Evolutionary conservation across 345 rosid species (phyloP).

Genomic region (Eutrema japonicum): DNA sequence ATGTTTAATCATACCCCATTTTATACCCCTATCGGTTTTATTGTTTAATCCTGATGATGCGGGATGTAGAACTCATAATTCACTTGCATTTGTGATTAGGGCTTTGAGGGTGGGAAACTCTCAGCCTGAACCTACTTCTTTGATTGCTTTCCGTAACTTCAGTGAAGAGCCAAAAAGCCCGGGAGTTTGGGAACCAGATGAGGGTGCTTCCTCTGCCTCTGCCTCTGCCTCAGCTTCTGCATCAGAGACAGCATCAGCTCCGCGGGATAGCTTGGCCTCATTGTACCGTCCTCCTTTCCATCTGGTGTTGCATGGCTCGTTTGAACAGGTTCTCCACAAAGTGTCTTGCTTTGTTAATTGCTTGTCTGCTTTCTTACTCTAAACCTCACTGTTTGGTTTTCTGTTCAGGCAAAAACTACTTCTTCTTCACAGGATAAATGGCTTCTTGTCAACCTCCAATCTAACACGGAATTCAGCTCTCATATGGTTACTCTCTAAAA

Average conservation of each 20-base stretch:
- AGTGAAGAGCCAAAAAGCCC: conserved; percentile 85
- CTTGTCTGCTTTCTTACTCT: conserved; percentile 14
- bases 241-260: conserved; percentile 38
- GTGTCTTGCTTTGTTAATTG: not conserved
- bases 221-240: conserved; percentile 34
- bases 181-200: conserved; percentile 64
- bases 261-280: conserved; percentile 93
- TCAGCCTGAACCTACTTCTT: conserved; percentile 56
- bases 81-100: conserved; percentile 47
- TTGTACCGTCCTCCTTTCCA: conserved; percentile 93
- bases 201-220: conserved; percentile 51
- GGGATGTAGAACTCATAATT: conserved; percentile 27
- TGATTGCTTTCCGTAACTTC: conserved; percentile 90
- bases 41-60: conserved; percentile 13
- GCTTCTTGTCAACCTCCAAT: conserved; percentile 95
- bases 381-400: conserved; percentile 22
- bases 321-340: conserved; percentile 68
- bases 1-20: not conserved
- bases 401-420: conserved; percentile 71
- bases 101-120: conserved; percentile 55
- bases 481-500: conserved; percentile 56
- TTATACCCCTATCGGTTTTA: not conserved
- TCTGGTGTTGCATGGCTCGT: conserved; percentile 84
- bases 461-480: conserved; percentile 89
- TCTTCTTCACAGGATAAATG: conserved; percentile 88